Evolutionary conservation across 768 basidiomycete species (phyloP).

Genomic region (Panaeolus cyanescens): DNA sequence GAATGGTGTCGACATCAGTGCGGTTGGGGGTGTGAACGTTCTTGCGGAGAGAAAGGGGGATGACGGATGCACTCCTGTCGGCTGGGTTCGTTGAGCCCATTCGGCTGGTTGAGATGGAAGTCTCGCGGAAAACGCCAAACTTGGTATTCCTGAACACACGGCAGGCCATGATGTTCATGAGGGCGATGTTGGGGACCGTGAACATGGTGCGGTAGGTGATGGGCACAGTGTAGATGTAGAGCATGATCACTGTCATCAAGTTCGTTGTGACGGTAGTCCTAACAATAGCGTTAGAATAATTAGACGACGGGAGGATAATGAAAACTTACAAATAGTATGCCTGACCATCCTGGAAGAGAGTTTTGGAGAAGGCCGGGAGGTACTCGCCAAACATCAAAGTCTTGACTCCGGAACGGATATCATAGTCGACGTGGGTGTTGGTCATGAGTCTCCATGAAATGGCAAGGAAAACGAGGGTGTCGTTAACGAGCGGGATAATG

Average conservation of each 20-base stretch:
- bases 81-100: not conserved
- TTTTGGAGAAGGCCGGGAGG: not conserved
- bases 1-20: not conserved
- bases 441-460: constrained; percentile 1
- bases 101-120: not conserved
- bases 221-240: constrained; percentile 11
- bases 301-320: not conserved
- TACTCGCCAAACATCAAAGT: not conserved
- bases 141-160: constrained; percentile 17
- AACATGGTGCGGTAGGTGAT: constrained; percentile 12
- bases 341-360: constrained; percentile 7
- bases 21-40: not conserved
- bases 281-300: not conserved
- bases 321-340: constrained; percentile 4
- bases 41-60: not conserved
- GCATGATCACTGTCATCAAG: constrained; percentile 4
- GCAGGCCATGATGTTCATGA: constrained; percentile 19
- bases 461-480: constrained; percentile 5
- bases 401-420: not conserved
- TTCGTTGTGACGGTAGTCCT: constrained; percentile 7
- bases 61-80: not conserved
- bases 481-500: constrained; percentile 1
- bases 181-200: constrained; percentile 8
- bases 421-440: not conserved
- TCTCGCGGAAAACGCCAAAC: constrained; percentile 10